phyloP scores from a whole-genome alignment of 2,329 filamentous ascomycete species.

The Fonsecaea pedrosoi region DNA sequence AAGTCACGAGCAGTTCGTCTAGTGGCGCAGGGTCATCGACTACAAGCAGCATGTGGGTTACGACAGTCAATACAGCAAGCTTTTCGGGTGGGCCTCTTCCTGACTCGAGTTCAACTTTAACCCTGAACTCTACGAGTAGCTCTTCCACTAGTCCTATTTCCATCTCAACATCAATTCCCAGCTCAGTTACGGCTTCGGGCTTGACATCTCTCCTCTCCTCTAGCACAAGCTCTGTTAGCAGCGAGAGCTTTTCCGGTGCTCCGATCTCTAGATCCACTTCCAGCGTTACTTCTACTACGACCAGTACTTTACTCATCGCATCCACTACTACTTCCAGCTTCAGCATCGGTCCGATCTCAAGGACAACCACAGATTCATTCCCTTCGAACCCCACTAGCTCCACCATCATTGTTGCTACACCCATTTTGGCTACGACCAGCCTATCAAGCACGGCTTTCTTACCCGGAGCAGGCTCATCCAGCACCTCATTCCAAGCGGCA shows the following conservation, averaged over 20 bases:
- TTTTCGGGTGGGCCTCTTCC: neutral
- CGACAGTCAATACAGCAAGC: constrained; percentile 1
- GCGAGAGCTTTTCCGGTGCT: neutral
- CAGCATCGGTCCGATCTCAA: neutral
- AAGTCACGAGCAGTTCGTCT: neutral
- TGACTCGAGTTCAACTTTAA: constrained; percentile 6
- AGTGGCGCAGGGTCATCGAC: neutral
- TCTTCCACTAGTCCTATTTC: constrained; percentile 15
- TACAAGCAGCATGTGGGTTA: neutral
- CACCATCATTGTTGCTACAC: neutral
- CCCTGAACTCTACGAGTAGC: neutral
- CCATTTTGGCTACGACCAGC: neutral
- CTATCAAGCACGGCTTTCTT: neutral
- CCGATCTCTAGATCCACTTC: constrained; percentile 4
- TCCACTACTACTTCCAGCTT: constrained; percentile 1
- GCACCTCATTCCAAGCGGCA: neutral
- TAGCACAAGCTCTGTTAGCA: constrained; percentile 12
- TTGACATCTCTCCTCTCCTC: neutral
- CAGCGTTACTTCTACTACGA: neutral
- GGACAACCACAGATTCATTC: constrained; percentile 2
- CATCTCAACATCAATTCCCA: neutral
- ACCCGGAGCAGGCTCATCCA: neutral
- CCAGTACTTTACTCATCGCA: neutral
- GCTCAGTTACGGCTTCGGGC: constrained; percentile 3
- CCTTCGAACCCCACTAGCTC: neutral